Evolutionary conservation across 2,329 filamentous ascomycete genomes (phyloP).

Genomic region (Colletotrichum eleusines): DNA sequence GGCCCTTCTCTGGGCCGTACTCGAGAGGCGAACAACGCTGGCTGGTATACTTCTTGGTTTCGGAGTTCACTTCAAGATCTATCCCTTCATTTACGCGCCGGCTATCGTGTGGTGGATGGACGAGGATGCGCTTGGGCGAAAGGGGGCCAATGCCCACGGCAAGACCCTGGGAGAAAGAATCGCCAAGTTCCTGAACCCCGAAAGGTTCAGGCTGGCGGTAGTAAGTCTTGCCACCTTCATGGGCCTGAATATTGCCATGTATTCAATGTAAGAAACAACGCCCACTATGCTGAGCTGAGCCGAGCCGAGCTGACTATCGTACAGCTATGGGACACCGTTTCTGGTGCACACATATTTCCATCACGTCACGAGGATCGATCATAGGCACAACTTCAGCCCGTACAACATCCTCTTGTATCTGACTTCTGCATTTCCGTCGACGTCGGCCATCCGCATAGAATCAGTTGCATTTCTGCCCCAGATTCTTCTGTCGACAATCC

Average conservation of each 20-base stretch:
- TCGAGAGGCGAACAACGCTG: conserved; percentile 70
- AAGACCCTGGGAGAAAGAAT: conserved; percentile 46
- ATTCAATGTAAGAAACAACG: conserved; percentile 67
- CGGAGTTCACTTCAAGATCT: conserved; percentile 97
- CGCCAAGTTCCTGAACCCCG: conserved; percentile 62
- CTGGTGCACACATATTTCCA: conserved; percentile 92
- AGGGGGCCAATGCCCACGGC: neutral
- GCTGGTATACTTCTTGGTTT: conserved; percentile 84
- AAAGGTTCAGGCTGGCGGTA: conserved; percentile 69
- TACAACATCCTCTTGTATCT: conserved; percentile 95
- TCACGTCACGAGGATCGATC: conserved; percentile 92
- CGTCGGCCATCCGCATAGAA: conserved; percentile 67
- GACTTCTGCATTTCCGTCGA: conserved; percentile 72
- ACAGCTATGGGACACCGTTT: conserved; percentile 83
- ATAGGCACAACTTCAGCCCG: conserved; percentile 97
- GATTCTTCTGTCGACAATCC: conserved; percentile 80
- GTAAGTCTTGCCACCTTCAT: conserved; percentile 80
- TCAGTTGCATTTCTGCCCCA: conserved; percentile 92
- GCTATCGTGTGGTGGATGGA: conserved; percentile 87
- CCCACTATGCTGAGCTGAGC: neutral
- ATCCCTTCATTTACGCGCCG: conserved; percentile 94
- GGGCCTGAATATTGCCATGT: conserved; percentile 83
- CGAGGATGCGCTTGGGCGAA: conserved; percentile 56
- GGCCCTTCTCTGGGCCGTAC: conserved; percentile 84
- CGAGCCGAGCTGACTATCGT: conserved; percentile 9